These are phyloP conservation scores for Cercophora newfieldiana DNA, from an alignment of 495 filamentous ascomycete genomes.

Conservation along the genomic window DNA sequence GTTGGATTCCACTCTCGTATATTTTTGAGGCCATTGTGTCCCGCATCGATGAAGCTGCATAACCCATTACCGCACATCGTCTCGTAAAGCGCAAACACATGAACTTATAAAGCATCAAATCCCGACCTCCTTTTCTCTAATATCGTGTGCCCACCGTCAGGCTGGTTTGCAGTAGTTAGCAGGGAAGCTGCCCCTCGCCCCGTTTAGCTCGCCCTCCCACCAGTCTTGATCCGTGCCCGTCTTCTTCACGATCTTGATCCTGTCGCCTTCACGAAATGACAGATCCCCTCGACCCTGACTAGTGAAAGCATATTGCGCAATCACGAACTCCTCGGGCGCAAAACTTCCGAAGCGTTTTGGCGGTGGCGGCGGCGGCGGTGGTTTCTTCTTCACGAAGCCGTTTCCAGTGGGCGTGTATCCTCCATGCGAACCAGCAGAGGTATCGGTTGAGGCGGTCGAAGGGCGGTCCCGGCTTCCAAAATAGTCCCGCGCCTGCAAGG, in stretches of 20 bases:
- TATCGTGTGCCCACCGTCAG: background rate
- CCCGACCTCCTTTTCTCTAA: background rate
- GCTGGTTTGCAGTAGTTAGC: conserved; percentile 75
- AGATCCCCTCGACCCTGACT: conserved; percentile 75
- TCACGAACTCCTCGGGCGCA: conserved; percentile 63
- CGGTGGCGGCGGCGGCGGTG: conserved; percentile 71
- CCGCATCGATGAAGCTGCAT: background rate
- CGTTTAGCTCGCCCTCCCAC: conserved; percentile 89
- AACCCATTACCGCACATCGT: background rate
- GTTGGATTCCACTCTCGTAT: background rate
- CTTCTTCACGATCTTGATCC: conserved; percentile 79
- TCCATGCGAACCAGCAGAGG: conserved; percentile 36
- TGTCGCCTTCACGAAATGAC: conserved; percentile 78
- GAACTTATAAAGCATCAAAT: background rate
- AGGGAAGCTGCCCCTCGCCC: conserved; percentile 76
- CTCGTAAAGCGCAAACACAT: background rate
- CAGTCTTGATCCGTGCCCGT: conserved; percentile 88
- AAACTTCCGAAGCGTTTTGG: conserved; percentile 52
- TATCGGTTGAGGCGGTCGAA: conserved; percentile 36
- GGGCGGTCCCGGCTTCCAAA: conserved; percentile 44
- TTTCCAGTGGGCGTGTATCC: conserved; percentile 28
- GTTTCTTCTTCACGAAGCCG: conserved; percentile 42
- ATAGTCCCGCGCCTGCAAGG: conserved; percentile 47
- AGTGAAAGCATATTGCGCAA: conserved; percentile 77
- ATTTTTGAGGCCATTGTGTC: background rate